Conservation (phyloP, 768 basidiomycete species). For the Dentipellis sp. region DNA sequence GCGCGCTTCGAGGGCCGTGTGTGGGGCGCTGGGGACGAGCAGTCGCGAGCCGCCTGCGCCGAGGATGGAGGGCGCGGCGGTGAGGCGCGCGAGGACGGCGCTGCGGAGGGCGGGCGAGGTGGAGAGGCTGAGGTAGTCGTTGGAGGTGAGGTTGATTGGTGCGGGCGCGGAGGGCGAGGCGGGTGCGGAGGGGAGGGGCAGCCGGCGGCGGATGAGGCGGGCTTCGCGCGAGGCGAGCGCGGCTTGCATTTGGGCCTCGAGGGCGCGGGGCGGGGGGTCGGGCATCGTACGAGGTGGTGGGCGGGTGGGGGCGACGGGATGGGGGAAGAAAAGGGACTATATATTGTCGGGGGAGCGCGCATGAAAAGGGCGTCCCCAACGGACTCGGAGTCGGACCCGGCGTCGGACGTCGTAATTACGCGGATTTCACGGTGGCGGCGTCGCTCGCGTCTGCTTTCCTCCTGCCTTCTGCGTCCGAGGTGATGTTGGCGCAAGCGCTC, state of each 20-base stretch:
- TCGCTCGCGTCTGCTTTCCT: too few species aligned
- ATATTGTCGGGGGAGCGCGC: too few species aligned
- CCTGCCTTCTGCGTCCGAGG: too few species aligned
- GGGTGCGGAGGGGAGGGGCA: slow-evolving; percentile 41
- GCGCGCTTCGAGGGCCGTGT: slow-evolving; percentile 63
- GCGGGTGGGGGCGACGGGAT: too few species aligned
- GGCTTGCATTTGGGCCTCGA: slow-evolving; percentile 32
- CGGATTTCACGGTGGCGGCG: too few species aligned
- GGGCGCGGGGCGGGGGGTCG: slow-evolving; percentile 6
- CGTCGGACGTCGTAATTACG: too few species aligned
- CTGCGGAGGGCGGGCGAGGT: slow-evolving; percentile 44
- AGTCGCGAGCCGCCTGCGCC: slow-evolving; percentile 87
- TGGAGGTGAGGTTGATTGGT: slow-evolving; percentile 69
- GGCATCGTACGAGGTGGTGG: too few species aligned
- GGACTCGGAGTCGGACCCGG: too few species aligned
- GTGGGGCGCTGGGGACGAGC: slow-evolving; percentile 66
- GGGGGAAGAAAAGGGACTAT: too few species aligned
- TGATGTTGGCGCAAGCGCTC: too few species aligned
- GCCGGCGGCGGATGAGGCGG: slow-evolving; percentile 58
- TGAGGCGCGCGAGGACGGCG: slow-evolving; percentile 48
- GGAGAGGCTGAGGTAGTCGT: slow-evolving; percentile 87
- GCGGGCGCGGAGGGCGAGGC: slow-evolving; percentile 24
- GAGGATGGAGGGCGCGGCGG: slow-evolving; percentile 45
- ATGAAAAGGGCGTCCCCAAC: too few species aligned
- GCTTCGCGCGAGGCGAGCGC: slow-evolving; percentile 57